Conservation (phyloP, 768 basidiomycete genomes). For the Inosperma sp. region DNA sequence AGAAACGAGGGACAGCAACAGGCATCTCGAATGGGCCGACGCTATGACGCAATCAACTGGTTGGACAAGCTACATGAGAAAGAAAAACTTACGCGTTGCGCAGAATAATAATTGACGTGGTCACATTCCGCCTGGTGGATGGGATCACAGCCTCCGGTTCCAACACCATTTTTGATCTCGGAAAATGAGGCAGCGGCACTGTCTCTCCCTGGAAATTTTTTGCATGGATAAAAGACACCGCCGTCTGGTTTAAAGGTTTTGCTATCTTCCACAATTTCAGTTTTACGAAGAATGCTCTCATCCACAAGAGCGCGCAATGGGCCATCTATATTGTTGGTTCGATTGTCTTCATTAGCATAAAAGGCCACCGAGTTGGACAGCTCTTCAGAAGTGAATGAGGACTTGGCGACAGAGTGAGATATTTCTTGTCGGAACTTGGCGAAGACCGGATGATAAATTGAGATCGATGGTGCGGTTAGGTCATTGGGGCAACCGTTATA, state of each 20-base stretch:
- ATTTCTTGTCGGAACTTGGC: background rate
- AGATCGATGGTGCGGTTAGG: background rate
- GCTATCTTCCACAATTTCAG: background rate
- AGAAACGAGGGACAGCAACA: constrained; percentile 5
- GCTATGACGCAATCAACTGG: background rate
- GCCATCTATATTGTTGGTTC: background rate
- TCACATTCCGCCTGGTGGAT: background rate
- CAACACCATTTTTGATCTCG: background rate
- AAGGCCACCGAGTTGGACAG: background rate
- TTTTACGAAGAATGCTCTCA: too few relatives aligned
- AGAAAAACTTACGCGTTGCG: background rate
- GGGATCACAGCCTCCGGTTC: background rate
- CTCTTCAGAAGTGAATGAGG: background rate
- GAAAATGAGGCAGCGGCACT: background rate
- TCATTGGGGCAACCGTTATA: background rate
- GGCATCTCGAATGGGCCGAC: too few relatives aligned
- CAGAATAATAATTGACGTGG: background rate
- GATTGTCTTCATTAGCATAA: background rate
- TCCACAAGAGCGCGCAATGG: background rate
- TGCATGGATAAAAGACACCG: background rate
- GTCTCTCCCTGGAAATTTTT: background rate
- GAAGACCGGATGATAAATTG: background rate
- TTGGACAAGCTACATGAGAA: background rate
- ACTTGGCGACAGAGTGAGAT: background rate
- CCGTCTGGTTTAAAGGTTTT: background rate